A percentile compares a stretch with the other conserved stretches of the same genome.
Conservation (phyloP, 148 eudicot genomes). For the Fagopyrum tataricum region DNA sequence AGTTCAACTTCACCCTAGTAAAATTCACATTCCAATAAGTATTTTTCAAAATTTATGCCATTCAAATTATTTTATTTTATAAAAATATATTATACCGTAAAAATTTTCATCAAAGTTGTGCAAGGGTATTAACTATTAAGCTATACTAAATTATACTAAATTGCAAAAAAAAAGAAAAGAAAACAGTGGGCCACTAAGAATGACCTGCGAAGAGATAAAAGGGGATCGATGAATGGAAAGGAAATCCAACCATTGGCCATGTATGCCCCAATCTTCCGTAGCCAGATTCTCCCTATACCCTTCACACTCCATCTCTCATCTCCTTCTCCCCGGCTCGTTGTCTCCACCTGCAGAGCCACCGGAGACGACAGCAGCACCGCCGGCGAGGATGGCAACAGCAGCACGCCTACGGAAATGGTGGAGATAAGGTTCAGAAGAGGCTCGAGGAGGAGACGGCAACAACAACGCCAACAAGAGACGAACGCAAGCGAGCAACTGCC, state of each 20-base stretch:
- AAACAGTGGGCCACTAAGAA: background rate
- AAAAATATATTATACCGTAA: too few relatives aligned
- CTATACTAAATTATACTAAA: too few relatives aligned
- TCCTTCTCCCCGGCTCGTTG: background rate
- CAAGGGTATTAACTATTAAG: too few relatives aligned
- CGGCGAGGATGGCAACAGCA: constrained; percentile 10
- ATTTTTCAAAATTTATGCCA: too few relatives aligned
- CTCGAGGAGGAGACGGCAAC: constrained; percentile 22
- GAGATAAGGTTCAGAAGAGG: constrained; percentile 56
- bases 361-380: background rate
- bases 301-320: background rate
- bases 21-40: too few relatives aligned
- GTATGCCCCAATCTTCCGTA: background rate
- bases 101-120: too few relatives aligned
- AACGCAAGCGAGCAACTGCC: background rate
- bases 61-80: too few relatives aligned
- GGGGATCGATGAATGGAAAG: background rate
- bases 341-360: background rate
- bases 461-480: constrained; percentile 15
- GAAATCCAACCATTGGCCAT: constrained; percentile 1
- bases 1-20: too few relatives aligned
- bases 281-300: background rate
- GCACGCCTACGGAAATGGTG: constrained; percentile 25
- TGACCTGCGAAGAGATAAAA: background rate
- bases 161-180: too few relatives aligned